phyloP scores from a whole-genome alignment of 371 early-diverging fungal species.

The Agmasoma carcini region DNA sequence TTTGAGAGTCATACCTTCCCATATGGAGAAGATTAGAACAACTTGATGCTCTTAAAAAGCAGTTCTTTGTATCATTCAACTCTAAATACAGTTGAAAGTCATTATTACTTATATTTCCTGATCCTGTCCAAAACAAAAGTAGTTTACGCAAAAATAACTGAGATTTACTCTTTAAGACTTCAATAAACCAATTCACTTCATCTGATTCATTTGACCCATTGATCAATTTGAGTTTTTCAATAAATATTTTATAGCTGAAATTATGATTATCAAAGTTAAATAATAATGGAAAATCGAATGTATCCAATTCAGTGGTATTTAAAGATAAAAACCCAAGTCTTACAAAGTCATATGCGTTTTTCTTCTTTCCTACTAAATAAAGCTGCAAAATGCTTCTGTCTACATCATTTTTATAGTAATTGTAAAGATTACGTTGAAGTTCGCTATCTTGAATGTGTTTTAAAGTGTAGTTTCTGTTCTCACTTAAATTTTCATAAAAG shows the following conservation, averaged over 20 bases:
- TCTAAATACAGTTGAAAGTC: constrained; percentile 13
- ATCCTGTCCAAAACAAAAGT: constrained; percentile 30
- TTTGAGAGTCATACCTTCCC: constrained; percentile 12
- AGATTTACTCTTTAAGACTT: constrained; percentile 19
- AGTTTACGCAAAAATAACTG: constrained; percentile 13
- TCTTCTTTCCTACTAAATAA: background rate
- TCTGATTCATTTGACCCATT: background rate
- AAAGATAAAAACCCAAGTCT: constrained; percentile 11
- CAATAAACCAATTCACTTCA: constrained; percentile 27
- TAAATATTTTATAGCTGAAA: constrained; percentile 2
- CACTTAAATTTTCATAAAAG: constrained; percentile 42
- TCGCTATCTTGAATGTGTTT: constrained; percentile 26
- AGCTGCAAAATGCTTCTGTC: background rate
- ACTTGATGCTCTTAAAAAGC: constrained; percentile 21
- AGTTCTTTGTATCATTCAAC: background rate
- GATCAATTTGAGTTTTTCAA: no score
- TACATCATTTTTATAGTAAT: background rate
- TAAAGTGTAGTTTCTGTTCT: constrained; percentile 11
- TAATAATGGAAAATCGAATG: constrained; percentile 9
- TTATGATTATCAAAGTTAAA: no score
- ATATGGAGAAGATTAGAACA: constrained; percentile 27
- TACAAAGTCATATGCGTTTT: constrained; percentile 14
- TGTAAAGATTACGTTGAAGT: constrained; percentile 3
- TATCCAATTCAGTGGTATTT: background rate
- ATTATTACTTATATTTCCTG: constrained; percentile 12